phyloP scores from a whole-genome alignment of 441 rosid genomes.

The Gossypium trilobum region DNA sequence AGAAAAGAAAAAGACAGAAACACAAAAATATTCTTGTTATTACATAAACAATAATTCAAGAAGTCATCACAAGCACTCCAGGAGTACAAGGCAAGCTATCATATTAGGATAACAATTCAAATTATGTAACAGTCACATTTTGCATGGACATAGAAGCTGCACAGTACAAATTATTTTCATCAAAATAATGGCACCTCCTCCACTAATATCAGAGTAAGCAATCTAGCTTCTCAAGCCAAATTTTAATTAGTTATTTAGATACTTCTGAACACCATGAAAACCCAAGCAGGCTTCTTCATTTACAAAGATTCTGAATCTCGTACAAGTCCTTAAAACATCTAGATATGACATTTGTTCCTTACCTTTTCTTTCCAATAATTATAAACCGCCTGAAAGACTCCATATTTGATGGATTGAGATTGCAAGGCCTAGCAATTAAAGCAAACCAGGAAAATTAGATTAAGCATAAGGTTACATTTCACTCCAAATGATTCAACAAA shows the following conservation, averaged over 20 bases:
- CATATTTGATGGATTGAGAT: conserved; percentile 47
- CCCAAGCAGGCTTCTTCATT: neutral
- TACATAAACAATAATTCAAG: neutral
- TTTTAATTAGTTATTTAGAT: neutral
- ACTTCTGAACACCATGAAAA: neutral
- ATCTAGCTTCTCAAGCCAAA: neutral
- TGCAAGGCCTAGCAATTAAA: conserved; percentile 56
- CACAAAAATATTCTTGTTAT: conserved; percentile 2
- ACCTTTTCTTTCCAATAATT: conserved; percentile 94
- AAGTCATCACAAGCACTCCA: neutral
- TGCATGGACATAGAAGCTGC: neutral
- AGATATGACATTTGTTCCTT: conserved; percentile 7
- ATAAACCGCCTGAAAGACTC: conserved; percentile 61
- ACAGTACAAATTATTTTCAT: neutral
- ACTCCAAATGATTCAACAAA: conserved; percentile 3
- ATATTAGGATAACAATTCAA: neutral
- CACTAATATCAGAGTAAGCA: neutral
- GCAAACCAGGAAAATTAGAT: conserved; percentile 11
- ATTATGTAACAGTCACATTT: neutral
- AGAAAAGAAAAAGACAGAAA: neutral
- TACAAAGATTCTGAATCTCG: conserved; percentile 8
- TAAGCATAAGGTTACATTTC: neutral
- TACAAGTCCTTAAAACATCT: conserved; percentile 10
- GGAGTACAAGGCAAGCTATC: neutral
- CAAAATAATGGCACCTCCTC: neutral